Evolutionary conservation across 192 early-diverging fungal species (phyloP), one percentile per base, ranked within the genome.

Genomic region (Jimgerdemannia flammicorona): DNA sequence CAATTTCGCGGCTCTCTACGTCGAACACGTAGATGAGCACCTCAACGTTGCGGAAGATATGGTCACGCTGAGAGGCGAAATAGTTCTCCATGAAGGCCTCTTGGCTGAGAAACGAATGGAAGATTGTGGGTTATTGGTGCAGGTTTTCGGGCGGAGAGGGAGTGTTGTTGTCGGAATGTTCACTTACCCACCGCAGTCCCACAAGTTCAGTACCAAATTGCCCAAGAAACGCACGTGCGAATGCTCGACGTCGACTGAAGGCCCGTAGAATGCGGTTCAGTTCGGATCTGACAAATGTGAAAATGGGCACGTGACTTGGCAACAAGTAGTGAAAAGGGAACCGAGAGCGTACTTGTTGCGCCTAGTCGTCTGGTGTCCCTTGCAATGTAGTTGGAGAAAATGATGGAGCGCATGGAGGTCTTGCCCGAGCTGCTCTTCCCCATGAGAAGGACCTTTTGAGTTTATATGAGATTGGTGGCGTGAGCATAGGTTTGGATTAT

Each of bases 21-120:
- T 99, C 96, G 85, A 99, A 98, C 71, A 99, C 96, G 76, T 98
- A 99, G 76, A 99, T 99, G 18, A 99, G 88, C n/a, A 99, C 96
- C 83, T 99, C 96, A 3, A 99, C 98, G 82, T 98, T 97, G 65
- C 94, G 90, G 81, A 99, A 99, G 67, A 99, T 96, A 75, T 94
- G 93, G 72, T 99, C 97, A 70, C 93, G 86, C 70, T 98, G 94
- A 54, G 94, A 89, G 4, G 92, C 89, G 85, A 98, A 91, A 81
- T 97, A 99, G 81, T 93, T 97, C 79, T 98, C 96, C 94, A 98
- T 93, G 84, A 98, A 99, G 41, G 91, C 89, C 43, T 95, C 93
- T 87, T 98, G 94, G 72, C 95, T 93, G 75, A 68, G 65, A 70
- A 70, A 73, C 18, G 8, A 69, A 17, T n/a, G 20, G 42, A 3